Percentiles rank a stretch among this genome's conserved stretches.
These are phyloP conservation scores for Astragalus membranaceus DNA, from an alignment of 306 rosid genomes.

Conservation along the genomic window DNA sequence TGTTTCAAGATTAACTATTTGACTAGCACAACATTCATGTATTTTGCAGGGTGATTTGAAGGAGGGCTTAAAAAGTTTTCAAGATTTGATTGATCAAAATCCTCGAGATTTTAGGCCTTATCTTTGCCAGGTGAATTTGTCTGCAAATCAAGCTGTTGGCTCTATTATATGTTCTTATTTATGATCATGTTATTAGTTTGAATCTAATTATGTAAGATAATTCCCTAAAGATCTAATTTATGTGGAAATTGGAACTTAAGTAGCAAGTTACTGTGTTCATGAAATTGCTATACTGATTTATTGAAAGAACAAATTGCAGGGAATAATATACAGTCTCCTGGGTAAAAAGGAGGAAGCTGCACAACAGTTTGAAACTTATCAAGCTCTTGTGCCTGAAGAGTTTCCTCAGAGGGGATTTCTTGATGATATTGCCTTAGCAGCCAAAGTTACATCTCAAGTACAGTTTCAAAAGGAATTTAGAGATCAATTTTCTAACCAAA, in stretches of 20 bases:
- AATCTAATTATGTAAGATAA: neutral
- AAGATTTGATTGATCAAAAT: slow-evolving; percentile 59
- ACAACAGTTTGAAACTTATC: slow-evolving; percentile 68
- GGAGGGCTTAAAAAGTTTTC: slow-evolving; percentile 63
- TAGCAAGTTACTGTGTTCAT: neutral
- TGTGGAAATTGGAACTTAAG: neutral
- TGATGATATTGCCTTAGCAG: slow-evolving; percentile 68
- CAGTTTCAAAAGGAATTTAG: slow-evolving; percentile 52
- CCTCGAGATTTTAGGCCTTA: slow-evolving; percentile 91
- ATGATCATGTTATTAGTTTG: neutral
- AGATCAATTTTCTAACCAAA: slow-evolving; percentile 42
- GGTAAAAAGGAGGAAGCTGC: slow-evolving; percentile 76
- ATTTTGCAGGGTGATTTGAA: slow-evolving; percentile 71
- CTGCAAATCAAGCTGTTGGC: neutral
- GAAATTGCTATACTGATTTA: slow-evolving; percentile 5
- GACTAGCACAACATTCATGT: neutral
- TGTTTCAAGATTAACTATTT: slow-evolving; percentile 2
- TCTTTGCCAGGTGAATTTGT: slow-evolving; percentile 75
- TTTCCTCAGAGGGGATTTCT: slow-evolving; percentile 83
- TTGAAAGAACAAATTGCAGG: slow-evolving; percentile 34
- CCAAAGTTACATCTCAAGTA: slow-evolving; percentile 47
- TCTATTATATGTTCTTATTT: neutral
- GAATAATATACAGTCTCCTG: slow-evolving; percentile 77
- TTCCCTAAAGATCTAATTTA: neutral
- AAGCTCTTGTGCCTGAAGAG: slow-evolving; percentile 69